Evolutionary conservation across 352 stramenopile species (phyloP).

Genomic region (Globisporangium irregulare): DNA sequence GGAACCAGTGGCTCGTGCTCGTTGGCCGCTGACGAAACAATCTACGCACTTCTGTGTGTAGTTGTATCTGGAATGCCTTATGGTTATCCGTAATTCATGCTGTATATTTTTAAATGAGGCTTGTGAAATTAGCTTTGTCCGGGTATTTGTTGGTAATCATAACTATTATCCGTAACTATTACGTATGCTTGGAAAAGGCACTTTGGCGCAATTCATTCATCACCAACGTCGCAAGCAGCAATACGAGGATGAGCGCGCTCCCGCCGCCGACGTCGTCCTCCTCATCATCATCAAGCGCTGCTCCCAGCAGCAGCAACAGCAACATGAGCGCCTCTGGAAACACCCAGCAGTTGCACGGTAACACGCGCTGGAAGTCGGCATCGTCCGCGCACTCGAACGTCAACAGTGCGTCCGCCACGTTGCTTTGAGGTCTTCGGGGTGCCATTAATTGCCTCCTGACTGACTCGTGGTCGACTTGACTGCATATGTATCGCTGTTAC

Average conservation of each 20-base stretch:
- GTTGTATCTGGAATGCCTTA: background rate
- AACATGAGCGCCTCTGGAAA: background rate
- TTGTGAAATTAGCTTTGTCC: too few relatives aligned
- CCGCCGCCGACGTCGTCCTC: background rate
- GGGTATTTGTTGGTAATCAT: too few relatives aligned
- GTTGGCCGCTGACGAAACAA: background rate
- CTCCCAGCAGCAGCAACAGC: background rate
- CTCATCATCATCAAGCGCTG: background rate
- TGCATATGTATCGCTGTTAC: background rate
- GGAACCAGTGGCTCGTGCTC: background rate
- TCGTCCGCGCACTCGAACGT: constrained; percentile 17
- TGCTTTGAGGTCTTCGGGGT: background rate
- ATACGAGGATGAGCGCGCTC: background rate
- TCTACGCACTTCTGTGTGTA: background rate
- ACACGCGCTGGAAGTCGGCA: constrained; percentile 19
- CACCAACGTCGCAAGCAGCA: background rate
- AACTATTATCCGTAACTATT: too few relatives aligned
- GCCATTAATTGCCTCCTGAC: background rate
- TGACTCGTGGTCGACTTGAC: background rate
- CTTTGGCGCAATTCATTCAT: background rate
- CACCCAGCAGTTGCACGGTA: constrained; percentile 1
- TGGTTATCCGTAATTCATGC: background rate
- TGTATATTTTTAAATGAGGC: background rate
- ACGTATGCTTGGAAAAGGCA: too few relatives aligned
- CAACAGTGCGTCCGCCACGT: constrained; percentile 23